Evolutionary conservation across 345 rosid genomes (phyloP).

Genomic region (Corymbia maculata): DNA sequence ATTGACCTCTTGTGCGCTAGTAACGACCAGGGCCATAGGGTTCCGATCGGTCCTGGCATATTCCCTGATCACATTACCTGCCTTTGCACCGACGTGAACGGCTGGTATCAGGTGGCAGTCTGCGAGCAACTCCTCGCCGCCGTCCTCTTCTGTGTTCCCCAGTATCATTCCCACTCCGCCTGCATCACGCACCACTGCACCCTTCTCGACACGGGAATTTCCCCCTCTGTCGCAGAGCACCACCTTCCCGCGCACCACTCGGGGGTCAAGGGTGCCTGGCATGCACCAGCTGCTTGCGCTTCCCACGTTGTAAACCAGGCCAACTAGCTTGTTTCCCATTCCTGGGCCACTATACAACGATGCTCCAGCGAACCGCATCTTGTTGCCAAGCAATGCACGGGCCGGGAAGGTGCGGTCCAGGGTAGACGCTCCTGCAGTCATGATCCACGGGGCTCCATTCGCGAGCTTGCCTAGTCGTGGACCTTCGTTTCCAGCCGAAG

Average conservation of each 20-base stretch:
- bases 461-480: constrained; percentile 41
- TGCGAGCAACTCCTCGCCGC: constrained; percentile 57
- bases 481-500: constrained; percentile 82
- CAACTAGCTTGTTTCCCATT: constrained; percentile 39
- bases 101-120: constrained; percentile 80
- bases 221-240: constrained; percentile 77
- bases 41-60: constrained; percentile 26
- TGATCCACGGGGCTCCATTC: constrained; percentile 87
- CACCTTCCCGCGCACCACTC: constrained; percentile 50
- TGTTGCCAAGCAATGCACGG: constrained; percentile 40
- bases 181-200: constrained; percentile 60
- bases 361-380: constrained; percentile 37
- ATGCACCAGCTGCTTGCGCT: constrained; percentile 32
- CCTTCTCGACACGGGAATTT: constrained; percentile 68
- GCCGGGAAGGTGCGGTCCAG: constrained; percentile 84
- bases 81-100: constrained; percentile 51
- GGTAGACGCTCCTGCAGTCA: constrained; percentile 91
- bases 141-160: constrained; percentile 48
- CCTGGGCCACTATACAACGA: constrained; percentile 65
- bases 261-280: constrained; percentile 57
- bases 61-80: constrained; percentile 44
- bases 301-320: constrained; percentile 40
- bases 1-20: constrained; percentile 52
- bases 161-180: constrained; percentile 88
- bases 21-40: constrained; percentile 45